Evolutionary conservation across 2,329 filamentous ascomycete species (phyloP).

Genomic region (Myriosclerotinia curreyana): DNA sequence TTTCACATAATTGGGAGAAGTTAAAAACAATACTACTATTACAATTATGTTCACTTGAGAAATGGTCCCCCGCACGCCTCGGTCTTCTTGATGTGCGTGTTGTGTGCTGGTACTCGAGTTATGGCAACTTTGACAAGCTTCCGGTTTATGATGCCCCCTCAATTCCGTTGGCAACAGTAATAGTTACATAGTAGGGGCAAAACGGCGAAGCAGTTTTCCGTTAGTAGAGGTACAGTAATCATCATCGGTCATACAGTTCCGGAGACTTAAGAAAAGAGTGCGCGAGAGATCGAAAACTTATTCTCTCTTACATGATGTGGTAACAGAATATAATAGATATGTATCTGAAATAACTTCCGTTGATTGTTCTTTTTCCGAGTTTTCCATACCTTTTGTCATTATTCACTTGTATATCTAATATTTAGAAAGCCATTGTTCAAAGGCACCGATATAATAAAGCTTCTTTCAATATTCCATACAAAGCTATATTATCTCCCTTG

Average conservation of each 20-base stretch:
- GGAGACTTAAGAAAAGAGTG: not conserved
- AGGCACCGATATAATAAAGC: not conserved
- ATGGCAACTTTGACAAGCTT: conserved; percentile 11
- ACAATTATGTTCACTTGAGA: not conserved
- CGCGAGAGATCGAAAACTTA: not conserved
- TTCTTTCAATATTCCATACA: not conserved
- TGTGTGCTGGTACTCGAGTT: too few relatives aligned
- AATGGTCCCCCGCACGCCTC: not conserved
- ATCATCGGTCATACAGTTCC: conserved; percentile 1
- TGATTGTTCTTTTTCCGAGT: not conserved
- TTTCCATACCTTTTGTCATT: not conserved
- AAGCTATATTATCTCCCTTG: not conserved
- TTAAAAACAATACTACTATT: not conserved
- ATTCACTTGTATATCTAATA: not conserved
- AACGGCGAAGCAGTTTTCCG: too few relatives aligned
- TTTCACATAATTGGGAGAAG: not conserved
- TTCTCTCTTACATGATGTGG: not conserved
- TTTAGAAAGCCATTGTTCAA: not conserved
- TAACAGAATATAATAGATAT: not conserved
- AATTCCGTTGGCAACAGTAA: not conserved
- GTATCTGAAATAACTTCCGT: not conserved
- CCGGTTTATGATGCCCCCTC: conserved; percentile 8
- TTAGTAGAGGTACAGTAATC: too few relatives aligned
- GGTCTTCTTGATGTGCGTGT: not conserved
- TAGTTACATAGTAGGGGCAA: not conserved